A percentile compares a stretch with the other conserved stretches of the same genome.
These are phyloP conservation scores for Agaricus subrufescens DNA, from an alignment of 768 basidiomycete genomes.

Conservation along the genomic window DNA sequence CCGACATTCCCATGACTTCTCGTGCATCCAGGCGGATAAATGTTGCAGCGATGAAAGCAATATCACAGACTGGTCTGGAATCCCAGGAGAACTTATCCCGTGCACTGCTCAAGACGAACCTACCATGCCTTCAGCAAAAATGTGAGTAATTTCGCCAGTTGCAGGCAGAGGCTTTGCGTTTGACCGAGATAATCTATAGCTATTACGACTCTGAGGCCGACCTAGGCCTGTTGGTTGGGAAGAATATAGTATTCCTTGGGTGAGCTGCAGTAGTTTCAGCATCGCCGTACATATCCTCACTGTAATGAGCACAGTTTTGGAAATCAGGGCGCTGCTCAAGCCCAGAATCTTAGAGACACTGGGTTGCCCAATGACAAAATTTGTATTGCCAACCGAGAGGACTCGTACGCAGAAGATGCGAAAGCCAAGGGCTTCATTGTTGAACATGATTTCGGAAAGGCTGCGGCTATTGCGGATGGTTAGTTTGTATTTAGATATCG, in stretches of 20 bases:
- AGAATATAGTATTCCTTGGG: slow-evolving; percentile 60
- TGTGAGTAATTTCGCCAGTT: slow-evolving; percentile 32
- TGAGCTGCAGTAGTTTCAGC: slow-evolving; percentile 13
- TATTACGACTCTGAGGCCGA: slow-evolving; percentile 65
- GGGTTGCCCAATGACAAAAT: slow-evolving; percentile 61
- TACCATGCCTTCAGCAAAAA: slow-evolving; percentile 44
- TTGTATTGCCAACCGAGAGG: slow-evolving; percentile 51
- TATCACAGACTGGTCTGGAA: neutral
- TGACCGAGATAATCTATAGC: slow-evolving; percentile 20
- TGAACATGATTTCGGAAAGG: slow-evolving; percentile 52
- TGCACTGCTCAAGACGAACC: neutral
- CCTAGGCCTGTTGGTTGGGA: slow-evolving; percentile 38
- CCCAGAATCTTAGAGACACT: slow-evolving; percentile 60
- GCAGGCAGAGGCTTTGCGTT: neutral
- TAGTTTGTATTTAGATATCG: slow-evolving; percentile 8
- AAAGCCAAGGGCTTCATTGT: slow-evolving; percentile 53
- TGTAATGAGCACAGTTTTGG: slow-evolving; percentile 40
- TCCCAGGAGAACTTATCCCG: neutral
- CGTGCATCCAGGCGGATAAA: neutral
- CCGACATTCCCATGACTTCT: slow-evolving; percentile 3
- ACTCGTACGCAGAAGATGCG: slow-evolving; percentile 54
- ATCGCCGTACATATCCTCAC: neutral
- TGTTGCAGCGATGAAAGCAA: neutral
- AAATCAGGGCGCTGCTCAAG: slow-evolving; percentile 64
- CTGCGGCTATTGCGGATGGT: slow-evolving; percentile 54